Base-by-base conservation (phyloP, 768 basidiomycete species). In the Chalciporus pseudorubinellus region DNA sequence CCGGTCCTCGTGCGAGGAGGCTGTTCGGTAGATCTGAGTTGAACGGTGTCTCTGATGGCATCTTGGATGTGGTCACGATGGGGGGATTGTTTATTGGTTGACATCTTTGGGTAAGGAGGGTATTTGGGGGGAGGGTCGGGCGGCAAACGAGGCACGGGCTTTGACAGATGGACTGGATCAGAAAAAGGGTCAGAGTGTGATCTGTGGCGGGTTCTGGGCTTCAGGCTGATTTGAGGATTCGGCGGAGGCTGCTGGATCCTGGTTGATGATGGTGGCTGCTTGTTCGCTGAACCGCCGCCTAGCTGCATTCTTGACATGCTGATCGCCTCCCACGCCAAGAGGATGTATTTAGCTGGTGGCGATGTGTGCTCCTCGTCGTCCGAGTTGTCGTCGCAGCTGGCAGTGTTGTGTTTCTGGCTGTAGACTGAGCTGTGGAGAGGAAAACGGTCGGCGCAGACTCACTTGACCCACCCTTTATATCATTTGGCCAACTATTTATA, bases 21-120 rank as follows among this genome's bases (percentile, higher is more conserved):
- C 41, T 73, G 66, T 52, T 76, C 74, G 24, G 72, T 60, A 36
- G 72, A 65, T 44, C 75, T 78, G 59, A 85, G 70, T 50, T 77
- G 76, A 20, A 87, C 84, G 44, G 87, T 84, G 53, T 90, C 85
- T 57, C 82, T 77, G 57, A 88, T 80, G 39, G 86, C 81, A 29
- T 87, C 83, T 50, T 76, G 63, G 69, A 84, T 78, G 56, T 75
- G 66, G 53, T 70, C 67, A 36, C 72, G 61, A 54, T 70, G 71
- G 18, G 60, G 60, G 28, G 58, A 60, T 16, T 69, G 70, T 43
- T 72, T 72, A 48, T 52, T 50, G 43, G 58, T 38, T 57, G 59
- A 13, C 58, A 63, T 66, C 60, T 48, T 70, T 48, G 58, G 39
- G 6, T 62, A 58, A 9, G 52, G 53, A 20, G 65, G 56, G 20